Conservation (phyloP, 1,139 yeast genomes). For the Protomyces inouyei region DNA sequence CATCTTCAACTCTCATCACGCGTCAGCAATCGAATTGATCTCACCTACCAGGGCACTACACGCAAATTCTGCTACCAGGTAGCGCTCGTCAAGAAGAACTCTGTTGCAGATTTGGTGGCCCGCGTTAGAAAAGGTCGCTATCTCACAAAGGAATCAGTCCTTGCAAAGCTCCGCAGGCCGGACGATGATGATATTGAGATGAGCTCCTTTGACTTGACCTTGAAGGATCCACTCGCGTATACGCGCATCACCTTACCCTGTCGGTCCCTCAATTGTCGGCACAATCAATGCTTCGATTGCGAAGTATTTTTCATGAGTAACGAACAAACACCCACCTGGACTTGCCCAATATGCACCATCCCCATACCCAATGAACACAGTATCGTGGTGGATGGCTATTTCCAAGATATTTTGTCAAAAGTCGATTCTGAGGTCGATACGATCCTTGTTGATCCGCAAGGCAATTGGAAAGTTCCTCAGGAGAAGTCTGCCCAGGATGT, state of each 20-base stretch:
- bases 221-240: conserved; percentile 43
- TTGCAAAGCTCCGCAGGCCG: conserved; percentile 34
- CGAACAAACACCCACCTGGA: conserved; percentile 46
- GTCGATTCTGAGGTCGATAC: conserved; percentile 37
- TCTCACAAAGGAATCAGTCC: conserved; percentile 36
- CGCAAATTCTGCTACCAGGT: conserved; percentile 37
- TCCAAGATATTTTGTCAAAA: conserved; percentile 38
- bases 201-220: conserved; percentile 39
- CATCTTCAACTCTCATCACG: conserved; percentile 22
- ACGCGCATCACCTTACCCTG: conserved; percentile 42
- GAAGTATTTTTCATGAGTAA: conserved; percentile 42
- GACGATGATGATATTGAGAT: conserved; percentile 44
- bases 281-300: conserved; percentile 46
- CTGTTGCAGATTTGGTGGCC: conserved; percentile 36
- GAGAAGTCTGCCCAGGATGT: conserved; percentile 28
- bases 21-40: conserved; percentile 34
- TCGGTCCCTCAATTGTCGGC: conserved; percentile 42
- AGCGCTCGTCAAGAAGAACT: conserved; percentile 35
- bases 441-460: conserved; percentile 41
- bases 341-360: conserved; percentile 44
- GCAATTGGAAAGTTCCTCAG: conserved; percentile 38
- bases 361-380: conserved; percentile 36
- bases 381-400: conserved; percentile 41
- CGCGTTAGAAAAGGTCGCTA: conserved; percentile 36
- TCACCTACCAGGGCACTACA: conserved; percentile 31